phyloP scores from a whole-genome alignment of 1,284 basidiomycete species.

The Moniliophthora roreri region DNA sequence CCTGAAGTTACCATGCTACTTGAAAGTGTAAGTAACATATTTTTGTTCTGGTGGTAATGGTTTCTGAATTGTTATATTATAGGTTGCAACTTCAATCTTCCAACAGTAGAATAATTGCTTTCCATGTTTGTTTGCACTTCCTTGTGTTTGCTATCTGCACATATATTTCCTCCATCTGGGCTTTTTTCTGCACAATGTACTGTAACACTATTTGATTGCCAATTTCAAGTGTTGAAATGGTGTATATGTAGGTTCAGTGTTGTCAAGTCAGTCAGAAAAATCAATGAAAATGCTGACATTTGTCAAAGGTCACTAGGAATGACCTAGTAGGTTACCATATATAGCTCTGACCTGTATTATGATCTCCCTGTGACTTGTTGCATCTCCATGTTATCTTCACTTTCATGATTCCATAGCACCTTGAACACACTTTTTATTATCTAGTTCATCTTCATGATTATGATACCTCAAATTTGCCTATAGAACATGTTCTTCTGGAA shows the following conservation, averaged over 20 bases:
- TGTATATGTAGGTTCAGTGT: slow-evolving; percentile 24
- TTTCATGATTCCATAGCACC: no score
- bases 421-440: no score
- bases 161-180: slow-evolving; percentile 50
- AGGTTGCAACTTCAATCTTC: slow-evolving; percentile 76
- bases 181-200: slow-evolving; percentile 62
- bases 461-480: no score
- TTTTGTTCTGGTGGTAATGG: slow-evolving; percentile 10
- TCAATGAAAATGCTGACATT: no score
- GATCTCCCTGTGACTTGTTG: no score
- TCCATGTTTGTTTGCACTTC: slow-evolving; percentile 40
- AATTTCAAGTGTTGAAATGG: slow-evolving; percentile 56
- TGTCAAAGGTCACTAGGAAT: no score
- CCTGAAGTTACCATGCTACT: slow-evolving; percentile 81
- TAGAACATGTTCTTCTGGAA: no score
- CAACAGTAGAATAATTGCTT: slow-evolving; percentile 64
- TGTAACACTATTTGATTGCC: slow-evolving; percentile 62
- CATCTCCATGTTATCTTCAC: no score
- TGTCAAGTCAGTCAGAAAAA: no score
- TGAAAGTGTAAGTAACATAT: slow-evolving; percentile 62
- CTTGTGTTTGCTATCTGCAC: slow-evolving; percentile 58
- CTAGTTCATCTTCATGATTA: no score
- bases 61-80: slow-evolving; percentile 6
- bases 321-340: no score
- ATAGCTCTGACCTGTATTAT: no score